Conservation (phyloP, 306 rosid genomes). For the Betula pendula region DNA sequence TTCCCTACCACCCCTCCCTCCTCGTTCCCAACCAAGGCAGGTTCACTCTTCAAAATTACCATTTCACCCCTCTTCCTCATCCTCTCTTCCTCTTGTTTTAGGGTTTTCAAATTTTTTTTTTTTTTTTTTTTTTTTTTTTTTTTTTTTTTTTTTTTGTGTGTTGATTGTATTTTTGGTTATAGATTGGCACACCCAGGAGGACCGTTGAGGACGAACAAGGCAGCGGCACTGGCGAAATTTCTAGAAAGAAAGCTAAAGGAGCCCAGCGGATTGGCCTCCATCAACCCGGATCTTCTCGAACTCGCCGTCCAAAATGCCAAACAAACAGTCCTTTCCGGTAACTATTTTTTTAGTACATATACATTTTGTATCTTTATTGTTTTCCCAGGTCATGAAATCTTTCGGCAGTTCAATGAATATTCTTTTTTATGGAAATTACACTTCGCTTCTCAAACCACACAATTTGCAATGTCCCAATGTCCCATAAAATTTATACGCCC, state of each 20-base stretch:
- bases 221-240: slow-evolving; percentile 90
- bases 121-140: no score
- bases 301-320: slow-evolving; percentile 76
- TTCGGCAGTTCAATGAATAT: no score
- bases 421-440: no score
- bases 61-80: slow-evolving; percentile 2
- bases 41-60: background rate
- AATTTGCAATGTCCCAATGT: no score
- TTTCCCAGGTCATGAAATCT: background rate
- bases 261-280: slow-evolving; percentile 65
- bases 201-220: slow-evolving; percentile 83
- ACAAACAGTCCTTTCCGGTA: slow-evolving; percentile 57
- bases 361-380: background rate
- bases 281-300: slow-evolving; percentile 69
- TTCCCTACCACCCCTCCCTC: slow-evolving; percentile 35
- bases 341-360: slow-evolving; percentile 3
- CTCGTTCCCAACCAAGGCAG: slow-evolving; percentile 62
- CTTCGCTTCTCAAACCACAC: no score
- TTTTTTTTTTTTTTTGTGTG: background rate
- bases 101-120: slow-evolving; percentile 19
- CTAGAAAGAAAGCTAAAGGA: slow-evolving; percentile 71
- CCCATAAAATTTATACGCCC: no score
- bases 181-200: slow-evolving; percentile 98
- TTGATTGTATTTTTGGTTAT: background rate
- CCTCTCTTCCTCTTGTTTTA: background rate